Base-by-base conservation (phyloP, 805 yeast genomes). In the Aciculoconidium aculeatum region DNA sequence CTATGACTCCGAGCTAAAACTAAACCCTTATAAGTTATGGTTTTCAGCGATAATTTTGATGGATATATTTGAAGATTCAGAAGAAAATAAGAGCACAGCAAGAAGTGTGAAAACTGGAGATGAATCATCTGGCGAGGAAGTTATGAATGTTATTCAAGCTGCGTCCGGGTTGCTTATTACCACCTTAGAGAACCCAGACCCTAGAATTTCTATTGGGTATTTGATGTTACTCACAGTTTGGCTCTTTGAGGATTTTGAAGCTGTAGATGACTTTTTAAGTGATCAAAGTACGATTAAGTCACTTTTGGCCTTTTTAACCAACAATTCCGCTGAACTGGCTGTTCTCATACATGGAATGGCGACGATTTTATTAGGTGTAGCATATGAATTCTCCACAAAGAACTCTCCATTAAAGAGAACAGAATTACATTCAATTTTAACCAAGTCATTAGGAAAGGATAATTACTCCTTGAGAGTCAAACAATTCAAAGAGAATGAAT, bases 21-120 rank as follows among this genome's bases (percentile, higher is more conserved):
- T 88, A 18, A 90, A 92, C 41, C 96, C 99, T 0, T 92, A 87
- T 49, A 75, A 77, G 44, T 56, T 76, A 1, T 92, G 95, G 92
- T 88, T 90, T 55, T 75, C 95, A 0, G 62, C 82, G 2, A 70
- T 77, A 4, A 60, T 85, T 4, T 49, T 90, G 13, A 62, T 81
- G 23, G 72, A 71, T 31, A 49, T 87, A 2, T 70, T 87, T 37
- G 73, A 72, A 31, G 80, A 71, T 21, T 60, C 56, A 35, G 65
- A 65, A 4, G 74, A 67, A 11, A 58, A 73, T 11, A 71, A 72
- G 38, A 60, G 61, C 6, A 35, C 65, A 9, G 69, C 80, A 1
- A 53, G 72, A 25, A 46, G 51, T 0, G 61, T 84, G n/a, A 45
- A 51, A 28, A 60, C 65, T 5, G 95, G 94, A 6, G 67, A 70